These are phyloP conservation scores for Vigna radiata DNA, from an alignment of 306 rosid species.

Conservation along the genomic window DNA sequence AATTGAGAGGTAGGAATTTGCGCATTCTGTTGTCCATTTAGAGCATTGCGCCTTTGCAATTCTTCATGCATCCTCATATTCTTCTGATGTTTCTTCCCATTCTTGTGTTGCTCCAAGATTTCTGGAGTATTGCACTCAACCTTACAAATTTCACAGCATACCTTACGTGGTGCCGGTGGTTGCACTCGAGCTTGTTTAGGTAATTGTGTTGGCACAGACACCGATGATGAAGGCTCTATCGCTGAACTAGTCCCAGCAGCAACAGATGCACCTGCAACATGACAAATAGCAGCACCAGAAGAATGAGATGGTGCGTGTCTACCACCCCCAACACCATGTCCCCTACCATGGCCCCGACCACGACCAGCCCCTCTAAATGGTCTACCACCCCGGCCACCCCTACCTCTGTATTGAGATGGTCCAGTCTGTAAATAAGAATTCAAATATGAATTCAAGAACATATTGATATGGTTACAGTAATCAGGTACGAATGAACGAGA, in stretches of 20 bases:
- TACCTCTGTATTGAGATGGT: slow-evolving; percentile 70
- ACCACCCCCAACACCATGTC: slow-evolving; percentile 69
- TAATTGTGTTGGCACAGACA: slow-evolving; percentile 47
- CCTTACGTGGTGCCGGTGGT: slow-evolving; percentile 52
- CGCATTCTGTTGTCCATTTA: slow-evolving; percentile 54
- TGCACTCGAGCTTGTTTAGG: slow-evolving; percentile 60
- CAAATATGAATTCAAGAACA: slow-evolving; percentile 53
- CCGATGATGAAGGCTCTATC: slow-evolving; percentile 57
- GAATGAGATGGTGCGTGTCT: slow-evolving; percentile 62
- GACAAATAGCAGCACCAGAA: slow-evolving; percentile 54
- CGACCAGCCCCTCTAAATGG: slow-evolving; percentile 75
- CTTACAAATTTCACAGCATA: slow-evolving; percentile 85
- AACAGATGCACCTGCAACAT: slow-evolving; percentile 49
- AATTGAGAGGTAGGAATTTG: slow-evolving; percentile 59
- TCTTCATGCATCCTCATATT: slow-evolving; percentile 65
- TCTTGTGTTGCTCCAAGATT: slow-evolving; percentile 80
- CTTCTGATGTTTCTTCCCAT: slow-evolving; percentile 85
- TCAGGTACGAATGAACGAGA: slow-evolving; percentile 26
- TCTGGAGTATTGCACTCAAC: slow-evolving; percentile 83
- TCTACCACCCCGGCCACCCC: slow-evolving; percentile 79
- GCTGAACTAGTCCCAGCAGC: slow-evolving; percentile 50
- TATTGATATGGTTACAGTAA: slow-evolving; percentile 42
- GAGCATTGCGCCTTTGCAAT: slow-evolving; percentile 66
- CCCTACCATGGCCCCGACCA: slow-evolving; percentile 56
- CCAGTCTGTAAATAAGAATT: slow-evolving; percentile 68